Evolutionary conservation across 2,329 filamentous ascomycete genomes (phyloP), one percentile per base, ranked within the genome.

Genomic region (Fusarium burgessii): DNA sequence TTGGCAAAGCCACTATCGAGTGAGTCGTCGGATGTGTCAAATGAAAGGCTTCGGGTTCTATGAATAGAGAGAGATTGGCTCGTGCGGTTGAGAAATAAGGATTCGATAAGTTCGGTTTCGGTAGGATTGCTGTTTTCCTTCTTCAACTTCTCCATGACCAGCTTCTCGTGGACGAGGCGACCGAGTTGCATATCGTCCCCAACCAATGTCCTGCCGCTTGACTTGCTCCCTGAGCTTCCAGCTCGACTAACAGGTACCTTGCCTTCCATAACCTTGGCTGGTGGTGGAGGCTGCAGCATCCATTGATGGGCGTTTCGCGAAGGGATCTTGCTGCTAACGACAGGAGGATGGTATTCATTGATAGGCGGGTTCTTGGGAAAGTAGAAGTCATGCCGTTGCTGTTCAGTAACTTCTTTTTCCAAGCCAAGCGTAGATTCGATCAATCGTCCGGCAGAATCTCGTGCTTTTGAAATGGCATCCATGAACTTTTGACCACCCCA

Each of bases 221-320:
- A 80, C 49, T 83, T 84, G 75, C 86, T 89, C 42, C 82, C 84
- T 38, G 86, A 84, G 76, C 89, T 92, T 38, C 84, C 84, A 70
- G 88, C 91, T 58, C 90, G 84, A 74, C 86, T 89, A 23, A 92
- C 90, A 33, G 89, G 89, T 38, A 93, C 89, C 79, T 95, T 96
- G 72, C 94, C 95, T 71, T 92, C 92, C 95, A 98, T 98, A 65
- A 97, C 86, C 79, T 92, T 94, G 61, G 95, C 94, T 36, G 91
- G 89, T n/a, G 95, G 95, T 2, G 94, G 94, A 4, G 95, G 95
- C 77, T 97, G 93, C 55, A 97, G 84, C 94, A 98, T 97, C 95
- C 95, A 98, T 77, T 87, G 88, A 58, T 92, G 91, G 65, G 93
- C 93, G 58, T 90, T 89, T 77, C 84, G 89, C 78, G 88, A 90